These are phyloP conservation scores for Pittosporum tobira DNA, from an alignment of 129 eudicot species.

Conservation along the genomic window DNA sequence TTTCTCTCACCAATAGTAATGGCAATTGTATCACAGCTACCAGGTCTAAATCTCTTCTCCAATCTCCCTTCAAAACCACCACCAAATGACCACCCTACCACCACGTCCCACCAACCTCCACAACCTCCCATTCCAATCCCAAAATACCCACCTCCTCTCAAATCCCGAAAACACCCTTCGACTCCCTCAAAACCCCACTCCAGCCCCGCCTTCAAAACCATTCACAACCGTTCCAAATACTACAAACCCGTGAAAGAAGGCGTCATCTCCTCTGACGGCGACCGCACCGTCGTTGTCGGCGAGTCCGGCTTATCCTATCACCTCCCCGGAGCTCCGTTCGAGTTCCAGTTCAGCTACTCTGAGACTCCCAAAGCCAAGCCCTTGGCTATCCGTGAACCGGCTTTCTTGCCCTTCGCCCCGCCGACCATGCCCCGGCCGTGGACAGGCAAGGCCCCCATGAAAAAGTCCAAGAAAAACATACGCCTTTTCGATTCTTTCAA, in stretches of 20 bases:
- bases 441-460: slow-evolving; percentile 96
- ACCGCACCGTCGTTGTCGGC: slow-evolving; percentile 59
- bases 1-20: slow-evolving; percentile 13
- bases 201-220: slow-evolving; percentile 62
- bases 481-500: slow-evolving; percentile 47
- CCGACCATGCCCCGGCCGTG: slow-evolving; percentile 90
- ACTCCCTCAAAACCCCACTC: slow-evolving; percentile 17
- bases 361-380: slow-evolving; percentile 85
- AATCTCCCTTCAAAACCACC: slow-evolving; percentile 59
- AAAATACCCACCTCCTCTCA: slow-evolving; percentile 56
- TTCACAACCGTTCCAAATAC: slow-evolving; percentile 73
- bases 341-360: slow-evolving; percentile 76
- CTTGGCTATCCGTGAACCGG: slow-evolving; percentile 81
- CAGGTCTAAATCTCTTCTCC: slow-evolving; percentile 60
- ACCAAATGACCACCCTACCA: slow-evolving; percentile 15
- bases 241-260: slow-evolving; percentile 61
- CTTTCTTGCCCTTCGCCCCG: slow-evolving; percentile 92
- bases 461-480: slow-evolving; percentile 48
- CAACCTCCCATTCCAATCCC: slow-evolving; percentile 74
- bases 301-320: slow-evolving; percentile 74
- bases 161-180: slow-evolving; percentile 19
- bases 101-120: slow-evolving; percentile 27
- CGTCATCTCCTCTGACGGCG: slow-evolving; percentile 31
- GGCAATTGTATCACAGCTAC: slow-evolving; percentile 60
- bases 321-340: slow-evolving; percentile 94